Evolutionary conservation across 192 early-diverging fungal genomes (phyloP).

Genomic region (Coemansia biformis): DNA sequence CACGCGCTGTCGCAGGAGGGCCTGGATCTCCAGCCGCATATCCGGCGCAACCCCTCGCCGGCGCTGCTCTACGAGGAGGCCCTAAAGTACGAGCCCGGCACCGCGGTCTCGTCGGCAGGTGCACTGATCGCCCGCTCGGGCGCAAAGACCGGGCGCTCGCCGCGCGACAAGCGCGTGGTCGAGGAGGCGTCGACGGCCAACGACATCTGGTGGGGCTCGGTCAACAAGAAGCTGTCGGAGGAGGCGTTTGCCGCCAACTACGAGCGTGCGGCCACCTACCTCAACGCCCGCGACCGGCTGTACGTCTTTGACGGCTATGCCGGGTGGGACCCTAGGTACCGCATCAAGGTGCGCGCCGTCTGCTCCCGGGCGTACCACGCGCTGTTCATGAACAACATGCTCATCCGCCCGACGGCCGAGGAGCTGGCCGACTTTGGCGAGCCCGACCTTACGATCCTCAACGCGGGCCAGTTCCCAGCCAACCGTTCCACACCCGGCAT

Average conservation of each 20-base stretch:
- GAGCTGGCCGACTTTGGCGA: conserved; percentile 90
- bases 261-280: conserved; percentile 91
- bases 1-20: no score
- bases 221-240: conserved; percentile 86
- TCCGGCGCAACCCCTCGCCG: conserved; percentile 51
- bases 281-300: conserved; percentile 88
- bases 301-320: conserved; percentile 97
- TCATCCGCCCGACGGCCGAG: conserved; percentile 87
- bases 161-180: conserved; percentile 96
- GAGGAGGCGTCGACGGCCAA: conserved; percentile 78
- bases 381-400: conserved; percentile 98
- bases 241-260: conserved; percentile 88
- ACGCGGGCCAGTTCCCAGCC: conserved; percentile 91
- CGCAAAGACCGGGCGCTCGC: conserved; percentile 88
- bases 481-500: conserved; percentile 92
- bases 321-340: conserved; percentile 97
- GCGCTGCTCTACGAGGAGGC: conserved; percentile 93
- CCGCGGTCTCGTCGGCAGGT: conserved; percentile 84
- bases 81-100: conserved; percentile 73
- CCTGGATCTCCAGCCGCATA: no score
- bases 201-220: conserved; percentile 98
- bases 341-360: conserved; percentile 94
- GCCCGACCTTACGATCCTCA: conserved; percentile 98
- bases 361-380: conserved; percentile 93
- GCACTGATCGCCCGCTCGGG: conserved; percentile 89